Evolutionary conservation across 2,329 filamentous ascomycete genomes (phyloP).

Genomic region (Colletotrichum endophyticum): DNA sequence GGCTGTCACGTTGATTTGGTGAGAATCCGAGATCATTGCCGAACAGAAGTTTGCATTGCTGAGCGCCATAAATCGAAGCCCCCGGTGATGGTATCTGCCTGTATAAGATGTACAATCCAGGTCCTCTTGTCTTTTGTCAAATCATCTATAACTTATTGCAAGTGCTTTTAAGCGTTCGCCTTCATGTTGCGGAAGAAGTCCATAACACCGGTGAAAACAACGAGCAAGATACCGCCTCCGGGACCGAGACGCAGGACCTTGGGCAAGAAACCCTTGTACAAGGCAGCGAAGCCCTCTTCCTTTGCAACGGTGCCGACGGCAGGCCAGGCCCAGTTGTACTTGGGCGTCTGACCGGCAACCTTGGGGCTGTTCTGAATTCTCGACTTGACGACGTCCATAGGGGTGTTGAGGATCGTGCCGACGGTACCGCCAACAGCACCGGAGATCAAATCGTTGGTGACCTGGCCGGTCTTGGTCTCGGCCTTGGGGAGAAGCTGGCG

Average conservation of each 20-base stretch:
- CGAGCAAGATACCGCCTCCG: slow-evolving; percentile 73
- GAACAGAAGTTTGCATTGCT: slow-evolving; percentile 5
- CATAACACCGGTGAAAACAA: slow-evolving; percentile 87
- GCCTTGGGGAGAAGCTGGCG: slow-evolving; percentile 81
- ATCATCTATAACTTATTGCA: background rate
- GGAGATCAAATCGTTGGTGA: slow-evolving; percentile 86
- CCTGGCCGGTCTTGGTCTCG: slow-evolving; percentile 80
- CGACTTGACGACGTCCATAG: slow-evolving; percentile 97
- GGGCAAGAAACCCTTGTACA: slow-evolving; percentile 98
- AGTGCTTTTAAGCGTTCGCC: slow-evolving; percentile 22
- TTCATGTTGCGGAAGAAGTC: slow-evolving; percentile 83
- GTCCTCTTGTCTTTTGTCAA: background rate
- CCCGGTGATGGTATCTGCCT: slow-evolving; percentile 10
- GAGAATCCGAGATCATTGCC: background rate
- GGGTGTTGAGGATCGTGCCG: slow-evolving; percentile 93
- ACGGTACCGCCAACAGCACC: slow-evolving; percentile 86
- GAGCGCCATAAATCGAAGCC: background rate
- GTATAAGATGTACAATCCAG: slow-evolving; percentile 14
- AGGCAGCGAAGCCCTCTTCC: slow-evolving; percentile 89
- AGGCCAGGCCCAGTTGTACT: slow-evolving; percentile 99
- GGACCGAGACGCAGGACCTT: slow-evolving; percentile 72
- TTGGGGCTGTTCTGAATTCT: slow-evolving; percentile 94
- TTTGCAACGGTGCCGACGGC: slow-evolving; percentile 84
- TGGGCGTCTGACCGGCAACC: slow-evolving; percentile 79
- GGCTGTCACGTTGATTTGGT: background rate